These are phyloP conservation scores for Trypethelium eluteriae DNA, from an alignment of 495 filamentous ascomycete genomes.

Conservation along the genomic window DNA sequence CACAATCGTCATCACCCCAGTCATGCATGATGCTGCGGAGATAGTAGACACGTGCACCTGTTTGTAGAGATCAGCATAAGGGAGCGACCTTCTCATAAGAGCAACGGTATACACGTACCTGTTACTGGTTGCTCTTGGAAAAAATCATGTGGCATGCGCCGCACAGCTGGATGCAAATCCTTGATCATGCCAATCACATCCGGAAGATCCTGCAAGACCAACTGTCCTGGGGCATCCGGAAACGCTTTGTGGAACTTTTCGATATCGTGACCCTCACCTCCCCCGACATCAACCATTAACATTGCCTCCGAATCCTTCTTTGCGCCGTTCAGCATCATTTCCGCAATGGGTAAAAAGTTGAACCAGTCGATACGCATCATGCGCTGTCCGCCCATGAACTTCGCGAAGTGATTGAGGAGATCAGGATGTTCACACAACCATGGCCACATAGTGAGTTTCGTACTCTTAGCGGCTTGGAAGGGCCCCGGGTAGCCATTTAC, in stretches of 20 bases:
- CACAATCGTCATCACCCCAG: conserved; percentile 20
- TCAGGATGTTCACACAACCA: no score
- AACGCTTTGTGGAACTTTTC: conserved; percentile 11
- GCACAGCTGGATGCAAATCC: neutral
- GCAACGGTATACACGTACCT: neutral
- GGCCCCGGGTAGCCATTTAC: no score
- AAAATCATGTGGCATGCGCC: conserved; percentile 20
- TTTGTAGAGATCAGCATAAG: neutral
- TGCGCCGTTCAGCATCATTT: no score
- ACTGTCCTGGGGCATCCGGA: conserved; percentile 15
- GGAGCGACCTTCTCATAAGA: neutral
- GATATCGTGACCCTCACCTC: conserved; percentile 17
- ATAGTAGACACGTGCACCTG: conserved; percentile 21
- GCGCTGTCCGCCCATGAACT: no score
- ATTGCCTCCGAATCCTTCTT: no score
- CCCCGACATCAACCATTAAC: conserved; percentile 20
- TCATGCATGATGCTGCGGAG: conserved; percentile 23
- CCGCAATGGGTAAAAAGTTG: no score
- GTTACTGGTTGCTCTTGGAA: neutral
- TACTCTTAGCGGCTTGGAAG: no score
- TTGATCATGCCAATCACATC: conserved; percentile 1
- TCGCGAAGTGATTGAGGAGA: no score
- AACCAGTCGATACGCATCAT: no score
- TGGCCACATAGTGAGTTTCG: no score
- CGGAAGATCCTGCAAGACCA: conserved; percentile 20